phyloP scores from a whole-genome alignment of 768 basidiomycete species.

The Kwoniella dendrophila region DNA sequence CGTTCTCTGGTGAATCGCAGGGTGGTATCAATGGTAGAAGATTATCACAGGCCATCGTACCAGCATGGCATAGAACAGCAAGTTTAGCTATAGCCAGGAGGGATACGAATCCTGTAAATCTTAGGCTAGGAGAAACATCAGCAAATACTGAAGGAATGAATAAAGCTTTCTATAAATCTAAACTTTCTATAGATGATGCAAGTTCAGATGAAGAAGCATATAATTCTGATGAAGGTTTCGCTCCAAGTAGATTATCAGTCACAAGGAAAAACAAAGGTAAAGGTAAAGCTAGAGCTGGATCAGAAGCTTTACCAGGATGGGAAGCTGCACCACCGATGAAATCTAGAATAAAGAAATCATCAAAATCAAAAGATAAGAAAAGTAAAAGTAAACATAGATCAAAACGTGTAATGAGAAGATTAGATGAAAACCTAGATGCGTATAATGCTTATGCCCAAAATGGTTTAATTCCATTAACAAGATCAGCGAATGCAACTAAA shows the following conservation, averaged over 20 bases:
- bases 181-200: conserved; percentile 33
- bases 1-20: conserved; percentile 24
- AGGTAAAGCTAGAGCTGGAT: conserved; percentile 16
- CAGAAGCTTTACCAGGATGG: conserved; percentile 33
- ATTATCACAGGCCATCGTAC: conserved; percentile 30
- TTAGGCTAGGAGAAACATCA: conserved; percentile 41
- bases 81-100: conserved; percentile 26
- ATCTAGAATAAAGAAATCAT: conserved; percentile 7
- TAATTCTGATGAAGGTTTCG: conserved; percentile 13
- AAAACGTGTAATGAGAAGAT: conserved; percentile 35
- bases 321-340: conserved; percentile 30
- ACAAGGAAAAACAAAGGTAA: conserved; percentile 21
- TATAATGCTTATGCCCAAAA: conserved; percentile 46
- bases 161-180: conserved; percentile 35
- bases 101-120: conserved; percentile 35
- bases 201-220: conserved; percentile 26
- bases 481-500: conserved; percentile 13
- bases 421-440: conserved; percentile 43
- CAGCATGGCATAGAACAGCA: conserved; percentile 34
- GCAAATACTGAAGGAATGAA: conserved; percentile 22
- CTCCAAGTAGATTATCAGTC: conserved; percentile 11
- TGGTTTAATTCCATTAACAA: conserved; percentile 31
- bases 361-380: conserved; percentile 13
- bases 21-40: conserved; percentile 34
- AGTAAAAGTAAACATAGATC: conserved; percentile 31